Evolutionary conservation across 2,329 filamentous ascomycete species (phyloP), one percentile per base, ranked within the genome.

Genomic region (Nemania diffusa): DNA sequence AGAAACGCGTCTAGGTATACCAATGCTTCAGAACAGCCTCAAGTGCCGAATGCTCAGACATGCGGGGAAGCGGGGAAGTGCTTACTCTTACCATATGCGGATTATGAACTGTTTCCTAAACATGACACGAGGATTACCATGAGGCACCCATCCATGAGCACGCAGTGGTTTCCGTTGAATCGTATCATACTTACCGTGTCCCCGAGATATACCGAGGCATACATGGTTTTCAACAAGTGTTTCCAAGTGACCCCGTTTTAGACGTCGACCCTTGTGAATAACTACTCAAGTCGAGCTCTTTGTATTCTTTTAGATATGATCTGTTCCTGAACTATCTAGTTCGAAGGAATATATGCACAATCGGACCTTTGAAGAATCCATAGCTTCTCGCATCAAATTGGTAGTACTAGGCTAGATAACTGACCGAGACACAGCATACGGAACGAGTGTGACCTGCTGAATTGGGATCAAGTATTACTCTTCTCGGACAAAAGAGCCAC

Each of bases 41-140:
- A 68, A 65, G 37, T 65, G 66, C 66, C 66, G 66, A 58, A 15
- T 32, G 24, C 15, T 15, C 27, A 46, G 57, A 55, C 42, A 58
- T 66, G 67, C 67, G 67, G 67, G 63, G 67, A 69, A 69, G 63
- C 48, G 63, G 26, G 44, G 62, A 37, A 44, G 29, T 34, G 26
- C 62, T 48, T 48, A 37, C 27, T n/a, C 50, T 17, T 13, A 20
- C 34, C 40, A 6, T 22, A 50, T 44, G 5, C 17, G 40, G n/a
- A 44, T 32, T 56, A 22, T 1, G 22, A 15, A 24, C 3, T 5
- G 2, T 44, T n/a, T 44, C 40, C 40, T n/a, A 44, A 44, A 15
- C 40, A n/a, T 44, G 15, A 3, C 40, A 44, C 15, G 40, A 44
- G 34, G 24, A 53, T 29, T 60, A 29, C 24, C 56, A 15, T 27